Percentiles rank a stretch among this genome's conserved stretches.
These are phyloP conservation scores for Paraconiothyrium sp. DNA, from an alignment of 2,329 filamentous ascomycete genomes.

Conservation along the genomic window DNA sequence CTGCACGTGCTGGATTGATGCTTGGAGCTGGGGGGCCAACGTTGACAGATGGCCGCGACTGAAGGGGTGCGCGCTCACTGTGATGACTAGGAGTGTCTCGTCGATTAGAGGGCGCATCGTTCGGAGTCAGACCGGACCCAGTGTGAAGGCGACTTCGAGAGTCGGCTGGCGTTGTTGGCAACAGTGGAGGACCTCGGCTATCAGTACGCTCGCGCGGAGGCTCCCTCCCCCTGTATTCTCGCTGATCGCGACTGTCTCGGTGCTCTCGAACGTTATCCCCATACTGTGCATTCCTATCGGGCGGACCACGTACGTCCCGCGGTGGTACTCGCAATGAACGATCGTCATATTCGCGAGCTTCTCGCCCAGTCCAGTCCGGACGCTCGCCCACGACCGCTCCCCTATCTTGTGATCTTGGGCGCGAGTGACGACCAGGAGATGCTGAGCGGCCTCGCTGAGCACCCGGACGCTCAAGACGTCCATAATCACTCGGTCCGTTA, in stretches of 20 bases:
- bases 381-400: constrained; percentile 34
- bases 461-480: constrained; percentile 57
- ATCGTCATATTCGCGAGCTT: constrained; percentile 49
- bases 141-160: constrained; percentile 34
- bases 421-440: constrained; percentile 51
- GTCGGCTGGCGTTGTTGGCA: constrained; percentile 29
- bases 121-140: constrained; percentile 31
- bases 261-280: constrained; percentile 36
- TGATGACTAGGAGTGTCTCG: constrained; percentile 36
- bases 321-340: constrained; percentile 44
- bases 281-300: constrained; percentile 36
- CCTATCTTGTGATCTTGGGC: constrained; percentile 51
- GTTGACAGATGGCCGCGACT: constrained; percentile 4
- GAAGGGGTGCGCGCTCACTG: constrained; percentile 32
- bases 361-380: constrained; percentile 43
- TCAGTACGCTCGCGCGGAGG: constrained; percentile 40
- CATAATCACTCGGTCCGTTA: constrained; percentile 51
- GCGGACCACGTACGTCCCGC: constrained; percentile 41
- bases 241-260: constrained; percentile 40
- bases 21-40: constrained; percentile 2
- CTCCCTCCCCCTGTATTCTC: constrained; percentile 28
- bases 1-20: constrained; percentile 11
- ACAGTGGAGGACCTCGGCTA: constrained; percentile 35
- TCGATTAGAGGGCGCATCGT: constrained; percentile 34
- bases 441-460: constrained; percentile 48